Conservation (phyloP, 345 rosid genomes). For the Lepidium africanum region DNA sequence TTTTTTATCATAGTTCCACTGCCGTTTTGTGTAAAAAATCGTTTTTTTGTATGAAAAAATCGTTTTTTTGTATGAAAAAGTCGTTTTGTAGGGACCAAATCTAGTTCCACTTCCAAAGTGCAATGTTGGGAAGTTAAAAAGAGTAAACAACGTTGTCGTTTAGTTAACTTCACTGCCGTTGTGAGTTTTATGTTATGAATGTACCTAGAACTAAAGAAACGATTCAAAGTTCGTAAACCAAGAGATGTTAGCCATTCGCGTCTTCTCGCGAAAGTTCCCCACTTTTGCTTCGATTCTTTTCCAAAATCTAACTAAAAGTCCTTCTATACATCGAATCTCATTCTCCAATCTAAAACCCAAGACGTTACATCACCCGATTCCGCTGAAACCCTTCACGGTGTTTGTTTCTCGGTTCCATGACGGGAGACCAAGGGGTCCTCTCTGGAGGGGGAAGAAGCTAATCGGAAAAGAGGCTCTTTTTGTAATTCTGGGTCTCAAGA, state of each 20-base stretch:
- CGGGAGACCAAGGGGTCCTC: slow-evolving; percentile 93
- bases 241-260: slow-evolving; percentile 37
- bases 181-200: neutral
- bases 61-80: too few species aligned
- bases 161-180: neutral
- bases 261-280: slow-evolving; percentile 36
- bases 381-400: slow-evolving; percentile 22
- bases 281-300: slow-evolving; percentile 29
- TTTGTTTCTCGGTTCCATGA: slow-evolving; percentile 55
- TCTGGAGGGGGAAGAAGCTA: slow-evolving; percentile 89
- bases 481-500: slow-evolving; percentile 63
- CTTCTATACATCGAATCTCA: slow-evolving; percentile 10
- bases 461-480: slow-evolving; percentile 85
- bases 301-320: slow-evolving; percentile 21
- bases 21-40: too few species aligned
- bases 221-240: neutral
- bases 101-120: too few species aligned
- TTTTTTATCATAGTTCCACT: too few species aligned
- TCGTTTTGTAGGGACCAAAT: too few species aligned
- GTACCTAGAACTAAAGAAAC: neutral
- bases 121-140: neutral
- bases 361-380: neutral
- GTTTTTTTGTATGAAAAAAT: too few species aligned
- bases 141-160: neutral
- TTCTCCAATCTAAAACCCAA: slow-evolving; percentile 20